Conservation (phyloP, 1,139 yeast genomes). For the Taphrina deformans region DNA sequence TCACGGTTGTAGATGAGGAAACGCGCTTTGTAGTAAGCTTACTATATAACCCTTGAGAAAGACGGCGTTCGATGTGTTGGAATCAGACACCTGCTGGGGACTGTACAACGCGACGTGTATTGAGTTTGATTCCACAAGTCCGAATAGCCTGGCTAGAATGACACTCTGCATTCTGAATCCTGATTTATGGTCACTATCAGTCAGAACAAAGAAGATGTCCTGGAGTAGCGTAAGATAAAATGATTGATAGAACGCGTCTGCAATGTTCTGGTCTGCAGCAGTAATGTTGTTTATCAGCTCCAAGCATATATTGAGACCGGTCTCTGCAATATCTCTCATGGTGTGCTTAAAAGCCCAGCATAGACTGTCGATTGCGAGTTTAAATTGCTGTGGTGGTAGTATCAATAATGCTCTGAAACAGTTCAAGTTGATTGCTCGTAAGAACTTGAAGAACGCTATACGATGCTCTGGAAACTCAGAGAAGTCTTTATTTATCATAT, state of each 20-base stretch:
- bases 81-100: conserved; percentile 63
- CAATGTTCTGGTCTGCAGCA: conserved; percentile 65
- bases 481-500: conserved; percentile 93
- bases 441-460: conserved; percentile 86
- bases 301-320: conserved; percentile 62
- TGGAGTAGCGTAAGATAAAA: conserved; percentile 86
- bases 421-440: conserved; percentile 80
- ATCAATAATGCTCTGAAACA: conserved; percentile 83
- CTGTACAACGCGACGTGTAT: conserved; percentile 77
- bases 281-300: conserved; percentile 84
- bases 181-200: conserved; percentile 97
- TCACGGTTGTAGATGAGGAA: conserved; percentile 74
- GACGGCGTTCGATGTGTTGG: conserved; percentile 80
- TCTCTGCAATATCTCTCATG: conserved; percentile 53
- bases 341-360: conserved; percentile 98
- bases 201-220: conserved; percentile 87
- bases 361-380: conserved; percentile 86
- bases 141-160: conserved; percentile 77
- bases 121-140: conserved; percentile 73
- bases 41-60: conserved; percentile 81
- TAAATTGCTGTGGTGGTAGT: conserved; percentile 89
- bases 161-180: conserved; percentile 89
- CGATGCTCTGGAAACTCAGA: conserved; percentile 97
- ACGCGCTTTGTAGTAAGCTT: conserved; percentile 77
- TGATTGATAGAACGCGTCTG: conserved; percentile 82